phyloP scores from a whole-genome alignment of 176 grass and related monocot genomes.

The Tillandsia fasciculata region DNA sequence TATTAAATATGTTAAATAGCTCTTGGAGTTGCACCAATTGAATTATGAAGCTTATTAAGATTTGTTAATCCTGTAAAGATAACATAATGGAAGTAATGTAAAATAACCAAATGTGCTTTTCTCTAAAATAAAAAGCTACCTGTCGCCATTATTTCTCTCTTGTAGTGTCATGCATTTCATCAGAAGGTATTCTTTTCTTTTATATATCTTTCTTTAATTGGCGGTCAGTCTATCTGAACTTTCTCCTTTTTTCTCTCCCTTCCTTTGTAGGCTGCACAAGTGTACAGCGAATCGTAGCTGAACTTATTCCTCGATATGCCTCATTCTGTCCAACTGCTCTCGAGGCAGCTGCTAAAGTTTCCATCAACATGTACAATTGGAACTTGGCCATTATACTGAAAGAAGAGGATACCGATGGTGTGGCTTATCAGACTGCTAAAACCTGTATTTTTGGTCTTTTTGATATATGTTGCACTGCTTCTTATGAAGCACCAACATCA shows the following conservation, averaged over 20 bases:
- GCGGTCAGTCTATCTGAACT: background rate
- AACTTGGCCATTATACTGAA: constrained; percentile 56
- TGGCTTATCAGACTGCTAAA: constrained; percentile 58
- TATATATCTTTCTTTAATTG: background rate
- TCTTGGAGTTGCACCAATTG: too few relatives aligned
- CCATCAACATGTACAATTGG: constrained; percentile 82
- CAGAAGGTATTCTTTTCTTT: background rate
- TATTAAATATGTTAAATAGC: too few relatives aligned
- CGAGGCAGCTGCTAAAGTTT: constrained; percentile 73
- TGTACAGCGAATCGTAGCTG: constrained; percentile 62
- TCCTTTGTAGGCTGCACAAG: constrained; percentile 52
- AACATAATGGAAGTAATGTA: too few relatives aligned
- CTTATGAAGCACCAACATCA: constrained; percentile 60
- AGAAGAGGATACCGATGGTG: constrained; percentile 37
- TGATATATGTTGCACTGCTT: constrained; percentile 79
- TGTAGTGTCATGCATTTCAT: too few relatives aligned
- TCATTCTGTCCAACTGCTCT: constrained; percentile 80
- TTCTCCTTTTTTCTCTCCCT: constrained; percentile 23
- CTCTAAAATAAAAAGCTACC: too few relatives aligned
- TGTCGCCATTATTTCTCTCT: too few relatives aligned
- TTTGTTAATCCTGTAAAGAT: too few relatives aligned
- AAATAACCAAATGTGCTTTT: too few relatives aligned
- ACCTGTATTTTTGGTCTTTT: constrained; percentile 70
- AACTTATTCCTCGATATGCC: constrained; percentile 78
- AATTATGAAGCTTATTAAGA: too few relatives aligned